Evolutionary conservation across 2,329 filamentous ascomycete genomes (phyloP), one percentile per base, ranked within the genome.

Genomic region (Alternaria arborescens): DNA sequence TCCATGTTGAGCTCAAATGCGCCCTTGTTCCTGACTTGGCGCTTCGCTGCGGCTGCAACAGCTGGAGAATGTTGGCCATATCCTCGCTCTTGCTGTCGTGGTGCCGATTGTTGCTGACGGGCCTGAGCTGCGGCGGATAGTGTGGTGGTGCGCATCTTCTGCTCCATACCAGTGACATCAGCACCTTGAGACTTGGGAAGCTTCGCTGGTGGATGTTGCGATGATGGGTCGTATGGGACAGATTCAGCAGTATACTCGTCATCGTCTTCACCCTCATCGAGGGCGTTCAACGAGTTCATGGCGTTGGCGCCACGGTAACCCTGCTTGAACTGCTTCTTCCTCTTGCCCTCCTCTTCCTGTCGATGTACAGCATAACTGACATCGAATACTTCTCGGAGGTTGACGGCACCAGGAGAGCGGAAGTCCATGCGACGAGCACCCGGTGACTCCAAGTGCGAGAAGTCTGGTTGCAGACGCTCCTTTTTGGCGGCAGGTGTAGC

Each of bases 351-450:
- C 77, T 99, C 95, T 79, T 98, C 95, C 79, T 98, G 93, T 47
- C 95, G 86, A 77, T 98, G 95, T 8, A 99, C 95, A 8, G 95
- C 94, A 73, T 99, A 99, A n/a, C 93, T 91, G 50, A 99, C 94
- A 73, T 99, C 95, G 69, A 99, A 99, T 3, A 98, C 94, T 79
- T 99, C 95, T 61, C 95, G 92, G 12, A 99, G 83, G 76, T 98
- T 98, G 79, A 99, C 90, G 3, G 93, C 94, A 52, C 94, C 95
- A 0, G 95, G 95, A 0, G 94, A 98, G 59, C 95, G 88, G 88
- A 98, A 99, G 78, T 99, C 95, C 81, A 90, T 89, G 18, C 92
- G 89, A 64, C 88, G 89, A 28, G 91, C 90, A 16, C 84, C 84
- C 5, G 87, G 87, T 11, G 86, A 86, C 62, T 89, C 79, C n/a